Evolutionary conservation across 2,329 filamentous ascomycete genomes (phyloP), one percentile per base, ranked within the genome.

Genomic region (Venturia nashicola): DNA sequence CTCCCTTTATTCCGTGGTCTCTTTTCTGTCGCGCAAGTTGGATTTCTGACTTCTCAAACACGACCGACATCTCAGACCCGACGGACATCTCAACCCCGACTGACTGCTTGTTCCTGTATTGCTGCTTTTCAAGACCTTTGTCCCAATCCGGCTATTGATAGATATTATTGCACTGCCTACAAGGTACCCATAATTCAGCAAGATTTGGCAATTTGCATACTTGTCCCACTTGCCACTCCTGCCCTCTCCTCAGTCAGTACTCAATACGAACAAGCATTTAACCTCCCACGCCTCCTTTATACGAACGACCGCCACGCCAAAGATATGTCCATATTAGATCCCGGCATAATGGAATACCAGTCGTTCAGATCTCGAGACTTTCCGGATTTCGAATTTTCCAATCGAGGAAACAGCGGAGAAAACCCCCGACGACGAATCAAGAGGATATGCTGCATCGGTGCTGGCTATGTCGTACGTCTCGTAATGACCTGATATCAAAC

Each of bases 381-480:
- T 8, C 23, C n/a, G 5, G 36, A 43, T 7, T 61, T 61, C 20
- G n/a, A 43, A 9, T 27, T 43, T 23, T n/a, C 43, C 18, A 27
- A 46, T 42, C 20, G 27, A 61, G 59, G 12, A 23, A 4, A 12
- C 2, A 9, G 27, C n/a, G 59, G 59, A n/a, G 32, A 51, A n/a
- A 18, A 34, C 12, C 11, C 42, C 6, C 34, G 18, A 3, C 20
- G 20, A 34, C 60, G 43, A 18, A 51, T 87, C 46, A 77, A 76
- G 69, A 86, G 83, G 70, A 85, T 90, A 62, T 90, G 87, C 74
- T 90, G 86, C 71, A 84, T 90, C 67, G 88, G 88, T 61, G 88
- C 88, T 68, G 88, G 88, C 68, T 90, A 90, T 72, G 86, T 90
- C 87, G 65, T 89, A 79, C 70, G 85, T 69, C 20, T 43, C 62